A percentile compares a stretch with the other conserved stretches of the same genome.
These are phyloP conservation scores for Colletotrichum melonis DNA, from an alignment of 2,329 filamentous ascomycete genomes.

Conservation along the genomic window DNA sequence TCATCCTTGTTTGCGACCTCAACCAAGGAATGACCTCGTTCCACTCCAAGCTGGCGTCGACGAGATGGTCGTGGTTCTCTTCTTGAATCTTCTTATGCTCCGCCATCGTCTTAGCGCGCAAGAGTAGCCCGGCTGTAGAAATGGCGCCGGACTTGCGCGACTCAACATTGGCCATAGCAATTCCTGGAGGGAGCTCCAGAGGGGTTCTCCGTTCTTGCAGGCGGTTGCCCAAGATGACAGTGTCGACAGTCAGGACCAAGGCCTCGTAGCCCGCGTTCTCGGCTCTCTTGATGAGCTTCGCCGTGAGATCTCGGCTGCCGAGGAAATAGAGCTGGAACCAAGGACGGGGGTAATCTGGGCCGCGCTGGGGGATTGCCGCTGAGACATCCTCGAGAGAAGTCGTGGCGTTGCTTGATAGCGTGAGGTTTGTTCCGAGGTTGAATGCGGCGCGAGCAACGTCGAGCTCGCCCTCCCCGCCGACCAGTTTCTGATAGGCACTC, in stretches of 20 bases:
- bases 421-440: conserved; percentile 40
- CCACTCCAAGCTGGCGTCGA: conserved; percentile 40
- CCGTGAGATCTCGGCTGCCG: conserved; percentile 37
- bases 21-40: conserved; percentile 39
- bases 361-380: conserved; percentile 21
- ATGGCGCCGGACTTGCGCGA: conserved; percentile 9
- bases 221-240: conserved; percentile 44
- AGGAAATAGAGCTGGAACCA: conserved; percentile 43
- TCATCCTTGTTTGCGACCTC: conserved; percentile 39
- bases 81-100: conserved; percentile 25
- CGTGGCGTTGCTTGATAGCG: conserved; percentile 42
- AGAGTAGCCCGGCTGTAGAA: conserved; percentile 38
- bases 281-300: conserved; percentile 39
- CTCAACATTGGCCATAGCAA: conserved; percentile 40
- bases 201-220: conserved; percentile 43
- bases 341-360: conserved; percentile 28
- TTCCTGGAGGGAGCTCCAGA: conserved; percentile 36
- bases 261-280: conserved; percentile 44
- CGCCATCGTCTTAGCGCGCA: conserved; percentile 26
- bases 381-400: conserved; percentile 44
- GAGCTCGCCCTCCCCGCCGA: conserved; percentile 42
- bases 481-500: conserved; percentile 44
- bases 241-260: conserved; percentile 44
- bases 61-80: conserved; percentile 24
- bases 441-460: conserved; percentile 42